Base-by-base conservation (phyloP, 192 early-diverging fungal genomes). In the Backusella circina region DNA sequence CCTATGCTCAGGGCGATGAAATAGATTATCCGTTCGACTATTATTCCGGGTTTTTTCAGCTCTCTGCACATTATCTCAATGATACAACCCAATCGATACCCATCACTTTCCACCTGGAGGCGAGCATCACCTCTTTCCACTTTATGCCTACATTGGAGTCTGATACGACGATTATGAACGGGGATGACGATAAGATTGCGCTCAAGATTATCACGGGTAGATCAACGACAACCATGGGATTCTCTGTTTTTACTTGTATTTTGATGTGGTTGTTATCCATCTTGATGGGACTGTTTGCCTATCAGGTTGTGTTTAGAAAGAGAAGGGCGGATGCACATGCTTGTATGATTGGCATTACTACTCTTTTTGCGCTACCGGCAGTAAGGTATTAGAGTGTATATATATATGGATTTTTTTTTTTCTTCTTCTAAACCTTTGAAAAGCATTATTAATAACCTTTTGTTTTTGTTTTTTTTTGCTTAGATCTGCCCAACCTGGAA, bases 11-110 rank as follows among this genome's bases (percentile, higher is more conserved):
- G 37, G 78, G 78, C 23, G 71, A 54, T 37, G 72, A 74, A 21
- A 84, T 86, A 12, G 85, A 86, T 41, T 86, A 86, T 31, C 85
- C 85, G 0, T 86, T 86, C 28, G 85, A 86, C 44, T 77, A 78
- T 23, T 86, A 86, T 71, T 79, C 81, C 16, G 74, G 75, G n/a
- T 86, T 84, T 16, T 86, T 86, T 51, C 82, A 86, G 38, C 74
- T 86, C 7, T 65, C 77, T 21, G 85, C 83, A 21, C 74, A 75
- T 73, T 68, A 76, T 51, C 67, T 81, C n/a, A 77, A 78, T 44
- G 77, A 84, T 32, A 78, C 73, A 9, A 33, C 76, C 0, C 82
- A 84, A 69, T 73, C 67, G n/a, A 82, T 86, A 61, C 85, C 85
- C 6, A 72, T 86, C 12, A 78, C 75, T 21, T 79, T 86, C 31